phyloP scores from a whole-genome alignment of 352 stramenopile genomes.

The Salisapilia sapeloensis region DNA sequence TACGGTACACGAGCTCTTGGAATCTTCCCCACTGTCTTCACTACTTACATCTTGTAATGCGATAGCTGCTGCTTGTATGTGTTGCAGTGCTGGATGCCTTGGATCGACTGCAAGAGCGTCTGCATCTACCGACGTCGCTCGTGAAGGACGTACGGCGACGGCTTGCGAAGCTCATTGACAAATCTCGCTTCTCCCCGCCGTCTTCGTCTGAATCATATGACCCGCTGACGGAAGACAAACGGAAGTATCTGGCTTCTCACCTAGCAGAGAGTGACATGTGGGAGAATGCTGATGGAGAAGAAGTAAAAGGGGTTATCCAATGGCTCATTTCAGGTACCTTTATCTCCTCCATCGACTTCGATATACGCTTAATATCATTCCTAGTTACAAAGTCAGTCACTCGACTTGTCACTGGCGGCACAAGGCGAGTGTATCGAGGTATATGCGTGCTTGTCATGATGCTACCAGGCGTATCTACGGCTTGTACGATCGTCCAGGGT shows the following conservation, averaged over 20 bases:
- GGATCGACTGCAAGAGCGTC: constrained; percentile 48
- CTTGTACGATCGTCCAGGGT: constrained; percentile 45
- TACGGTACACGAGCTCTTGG: constrained; percentile 11
- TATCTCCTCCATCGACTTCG: no score
- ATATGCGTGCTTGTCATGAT: constrained; percentile 68
- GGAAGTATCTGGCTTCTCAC: constrained; percentile 16
- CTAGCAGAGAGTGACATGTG: constrained; percentile 44
- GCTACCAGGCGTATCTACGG: constrained; percentile 47
- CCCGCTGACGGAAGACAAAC: constrained; percentile 5
- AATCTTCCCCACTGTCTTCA: background rate
- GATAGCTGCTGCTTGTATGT: constrained; percentile 59
- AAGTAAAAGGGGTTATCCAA: constrained; percentile 49
- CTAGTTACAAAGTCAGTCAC: constrained; percentile 39
- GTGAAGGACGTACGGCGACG: constrained; percentile 62
- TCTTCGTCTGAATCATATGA: constrained; percentile 1
- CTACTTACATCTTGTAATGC: background rate
- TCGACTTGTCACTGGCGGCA: constrained; percentile 19
- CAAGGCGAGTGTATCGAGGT: constrained; percentile 35
- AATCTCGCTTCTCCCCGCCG: constrained; percentile 15
- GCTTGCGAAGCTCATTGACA: constrained; percentile 41
- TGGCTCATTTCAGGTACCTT: constrained; percentile 29
- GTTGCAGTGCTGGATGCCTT: constrained; percentile 57
- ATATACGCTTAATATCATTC: no score
- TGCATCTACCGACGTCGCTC: constrained; percentile 43
- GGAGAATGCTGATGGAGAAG: constrained; percentile 27